Evolutionary conservation across 108 stramenopile genomes (phyloP), one percentile per base, ranked within the genome.

Genomic region (Skeletonema costatum): DNA sequence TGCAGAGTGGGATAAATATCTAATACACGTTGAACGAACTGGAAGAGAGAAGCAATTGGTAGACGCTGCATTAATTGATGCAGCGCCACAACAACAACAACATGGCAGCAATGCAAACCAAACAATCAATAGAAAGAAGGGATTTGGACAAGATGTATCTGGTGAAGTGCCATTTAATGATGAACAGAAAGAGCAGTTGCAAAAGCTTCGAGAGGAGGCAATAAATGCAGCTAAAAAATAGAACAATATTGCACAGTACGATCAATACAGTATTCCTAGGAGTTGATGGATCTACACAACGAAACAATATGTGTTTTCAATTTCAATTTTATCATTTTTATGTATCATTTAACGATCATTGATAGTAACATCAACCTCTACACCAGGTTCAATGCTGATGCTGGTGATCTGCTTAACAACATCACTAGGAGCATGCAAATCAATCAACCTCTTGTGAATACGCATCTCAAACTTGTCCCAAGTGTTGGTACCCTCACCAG

Each of bases 391-490:
- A 82, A 99, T 98, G 59, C 88, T 86, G 90, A 99, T 98, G 86
- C 90, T 89, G 67, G 99, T 99, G 73, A 99, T 95, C 86, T 98
- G 93, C 97, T 97, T 97, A 66, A 99, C 98, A 59, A 97, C 92
- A 86, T 98, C 97, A 66, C 96, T 89, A 56, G 99, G 96, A 56
- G 97, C 89, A 78, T 97, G 96, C 74, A 99, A 82, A 75, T 99
- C 99, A 73, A 99, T 94, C 87, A 99, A 89, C 80, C 99, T 96
- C 96, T 99, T 99, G 94, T 99, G 99, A 91, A 99, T 99, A 73
- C 99, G 93, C 98, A 99, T 98, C 86, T 98, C 96, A 85, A 97
- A 98, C 35, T 94, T 85, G 77, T 99, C 99, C 97, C 98, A 99
- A 30, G 99, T 99, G 93, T 99, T 99, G 93, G 99, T 99, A 89